Evolutionary conservation across 2,329 filamentous ascomycete species (phyloP).

Genomic region (Pseudogymnoascus sp.): DNA sequence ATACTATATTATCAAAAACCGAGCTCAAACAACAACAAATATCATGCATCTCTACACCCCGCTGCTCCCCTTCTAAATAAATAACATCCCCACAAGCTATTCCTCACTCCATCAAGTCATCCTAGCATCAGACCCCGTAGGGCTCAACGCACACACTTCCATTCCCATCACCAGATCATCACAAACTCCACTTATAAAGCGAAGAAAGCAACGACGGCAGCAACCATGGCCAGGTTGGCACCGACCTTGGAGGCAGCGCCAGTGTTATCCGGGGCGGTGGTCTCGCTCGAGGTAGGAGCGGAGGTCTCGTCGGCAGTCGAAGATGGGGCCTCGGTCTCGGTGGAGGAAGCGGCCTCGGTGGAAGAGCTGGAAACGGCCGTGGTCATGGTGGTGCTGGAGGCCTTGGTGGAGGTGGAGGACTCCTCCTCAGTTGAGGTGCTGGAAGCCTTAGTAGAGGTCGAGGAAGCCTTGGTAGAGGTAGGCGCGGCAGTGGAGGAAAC

Average conservation of each 20-base stretch:
- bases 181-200: constrained; percentile 20
- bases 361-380: background rate
- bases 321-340: background rate
- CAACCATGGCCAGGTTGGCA: constrained; percentile 14
- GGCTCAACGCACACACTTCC: background rate
- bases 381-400: background rate
- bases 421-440: background rate
- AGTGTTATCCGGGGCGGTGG: constrained; percentile 10
- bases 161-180: background rate
- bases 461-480: constrained; percentile 11
- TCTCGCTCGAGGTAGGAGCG: background rate
- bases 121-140: background rate
- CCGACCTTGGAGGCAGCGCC: constrained; percentile 7
- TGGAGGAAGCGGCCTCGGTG: background rate
- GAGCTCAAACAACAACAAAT: background rate
- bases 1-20: background rate
- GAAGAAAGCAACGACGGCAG: constrained; percentile 16
- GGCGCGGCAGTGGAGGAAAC: constrained; percentile 8
- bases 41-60: background rate
- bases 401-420: constrained; percentile 10
- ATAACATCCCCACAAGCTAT: background rate
- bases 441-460: constrained; percentile 12
- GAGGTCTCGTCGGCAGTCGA: background rate
- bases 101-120: background rate
- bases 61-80: background rate